Evolutionary conservation across 345 rosid species (phyloP), one percentile per base, ranked within the genome.

Genomic region (Sisymbrium altissimum): DNA sequence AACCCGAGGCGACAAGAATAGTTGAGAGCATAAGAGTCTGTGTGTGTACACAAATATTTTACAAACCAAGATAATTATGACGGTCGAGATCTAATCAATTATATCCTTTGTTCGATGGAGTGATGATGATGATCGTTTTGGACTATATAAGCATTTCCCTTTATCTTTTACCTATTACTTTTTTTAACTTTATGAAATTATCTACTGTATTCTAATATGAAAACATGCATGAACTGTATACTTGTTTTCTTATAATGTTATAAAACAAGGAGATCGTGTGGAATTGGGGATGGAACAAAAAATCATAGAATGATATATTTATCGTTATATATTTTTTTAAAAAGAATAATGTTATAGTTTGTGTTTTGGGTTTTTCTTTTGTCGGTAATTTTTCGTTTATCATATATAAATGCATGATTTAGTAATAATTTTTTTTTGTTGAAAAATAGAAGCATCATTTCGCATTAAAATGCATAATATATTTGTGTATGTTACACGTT

Each of bases 1-100:
- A 70, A 70, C 70, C 12, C 35, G 71, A 70, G 80, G 75, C 70
- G 75, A 76, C 80, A 76, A 45, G 70, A 63, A 69, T 44, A 76
- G 80, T 76, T 17, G 49, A 70, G 63, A 55, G 65, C 74, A 76
- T 55, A 15, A 52, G 49, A 18, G 53, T 13, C 15, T 52, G 59
- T 62, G 71, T 76, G 79, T 76, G 65, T 44, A 69, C 79, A 62
- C 65, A 63, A 54, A 76, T 69, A 44, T 54, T 69, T 69, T 76
- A 69, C 38, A 76, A 62, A 52, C 60, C 36, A 40, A 30, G n/a
- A 3, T 11, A 13, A 33, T 21, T 52, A 53, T 62, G 74, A 76
- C 64, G 74, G 69, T 69, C 75, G 58, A 76, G 55, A 69, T 63
- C 66, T 54, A 70, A 44, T 70, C 65, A 76, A 70, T 63, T 63